Conservation (phyloP, 805 yeast species). For the Metschnikowia similis region DNA sequence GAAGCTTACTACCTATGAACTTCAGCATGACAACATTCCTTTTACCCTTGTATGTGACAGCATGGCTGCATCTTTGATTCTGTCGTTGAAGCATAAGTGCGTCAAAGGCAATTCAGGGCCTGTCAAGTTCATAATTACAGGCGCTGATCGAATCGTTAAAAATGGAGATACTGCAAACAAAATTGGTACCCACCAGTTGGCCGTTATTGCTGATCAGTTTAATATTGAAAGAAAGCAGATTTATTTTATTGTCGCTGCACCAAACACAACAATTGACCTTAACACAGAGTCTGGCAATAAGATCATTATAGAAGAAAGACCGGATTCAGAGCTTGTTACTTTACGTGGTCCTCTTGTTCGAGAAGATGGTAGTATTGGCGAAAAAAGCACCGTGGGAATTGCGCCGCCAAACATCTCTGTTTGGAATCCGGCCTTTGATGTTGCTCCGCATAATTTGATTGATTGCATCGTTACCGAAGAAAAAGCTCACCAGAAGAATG, state of each 20-base stretch:
- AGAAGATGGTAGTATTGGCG: constrained; percentile 27
- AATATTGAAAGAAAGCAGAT: constrained; percentile 39
- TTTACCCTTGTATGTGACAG: constrained; percentile 86
- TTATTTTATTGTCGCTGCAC: constrained; percentile 92
- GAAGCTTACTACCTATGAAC: constrained; percentile 84
- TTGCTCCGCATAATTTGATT: constrained; percentile 77
- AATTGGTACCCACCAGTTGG: constrained; percentile 90
- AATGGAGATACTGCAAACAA: constrained; percentile 97
- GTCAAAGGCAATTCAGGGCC: constrained; percentile 45
- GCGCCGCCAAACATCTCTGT: constrained; percentile 84
- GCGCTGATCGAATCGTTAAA: constrained; percentile 89
- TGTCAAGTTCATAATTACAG: constrained; percentile 84
- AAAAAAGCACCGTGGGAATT: constrained; percentile 56
- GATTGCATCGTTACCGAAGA: constrained; percentile 90
- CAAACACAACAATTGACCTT: constrained; percentile 83
- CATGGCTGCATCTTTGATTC: constrained; percentile 78
- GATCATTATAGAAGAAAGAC: constrained; percentile 85
- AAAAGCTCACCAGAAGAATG: constrained; percentile 8
- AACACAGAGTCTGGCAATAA: constrained; percentile 62
- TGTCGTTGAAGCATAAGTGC: constrained; percentile 30
- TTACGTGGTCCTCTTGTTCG: constrained; percentile 54
- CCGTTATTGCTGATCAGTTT: constrained; percentile 60
- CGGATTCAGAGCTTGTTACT: constrained; percentile 70
- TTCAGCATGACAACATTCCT: constrained; percentile 81
- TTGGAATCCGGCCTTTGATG: constrained; percentile 97